Evolutionary conservation across 441 rosid genomes (phyloP).

Genomic region (Erodium trifolium): DNA sequence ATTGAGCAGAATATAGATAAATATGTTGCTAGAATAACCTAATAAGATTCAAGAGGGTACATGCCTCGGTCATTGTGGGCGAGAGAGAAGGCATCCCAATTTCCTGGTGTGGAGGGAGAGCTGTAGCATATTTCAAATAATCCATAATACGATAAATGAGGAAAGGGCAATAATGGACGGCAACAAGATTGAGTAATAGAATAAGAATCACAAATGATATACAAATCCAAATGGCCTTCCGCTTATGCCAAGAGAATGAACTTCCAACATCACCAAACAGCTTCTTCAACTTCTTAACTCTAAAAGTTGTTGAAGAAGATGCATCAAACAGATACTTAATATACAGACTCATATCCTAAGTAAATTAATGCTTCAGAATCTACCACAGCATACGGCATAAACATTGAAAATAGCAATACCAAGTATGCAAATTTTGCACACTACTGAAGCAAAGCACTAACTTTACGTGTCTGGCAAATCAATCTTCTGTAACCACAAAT

Average conservation of each 20-base stretch:
- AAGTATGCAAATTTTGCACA: too few relatives aligned
- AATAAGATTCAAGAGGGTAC: conserved; percentile 20
- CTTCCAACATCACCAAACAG: neutral
- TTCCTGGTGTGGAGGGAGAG: conserved; percentile 90
- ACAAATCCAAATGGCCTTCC: neutral
- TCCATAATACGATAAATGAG: conserved; percentile 15
- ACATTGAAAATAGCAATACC: too few relatives aligned
- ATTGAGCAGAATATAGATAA: conserved; percentile 17
- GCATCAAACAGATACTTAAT: neutral
- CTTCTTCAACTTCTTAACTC: conserved; percentile 4
- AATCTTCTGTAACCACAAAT: too few relatives aligned
- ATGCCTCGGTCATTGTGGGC: conserved; percentile 94
- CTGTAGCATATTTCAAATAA: conserved; percentile 36
- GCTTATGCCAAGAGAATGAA: neutral
- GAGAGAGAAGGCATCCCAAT: conserved; percentile 99
- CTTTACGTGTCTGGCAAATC: too few relatives aligned
- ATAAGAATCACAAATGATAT: neutral
- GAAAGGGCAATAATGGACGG: neutral
- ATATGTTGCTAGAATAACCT: conserved; percentile 9
- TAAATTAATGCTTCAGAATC: too few relatives aligned
- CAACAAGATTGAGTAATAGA: neutral
- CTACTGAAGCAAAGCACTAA: too few relatives aligned
- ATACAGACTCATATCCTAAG: too few relatives aligned
- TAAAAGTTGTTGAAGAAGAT: neutral
- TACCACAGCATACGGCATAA: too few relatives aligned